A percentile compares a stretch with the other conserved stretches of the same genome.
Evolutionary conservation across 148 eudicot genomes (phyloP).

Genomic region (Mesembryanthemum crystallinum): DNA sequence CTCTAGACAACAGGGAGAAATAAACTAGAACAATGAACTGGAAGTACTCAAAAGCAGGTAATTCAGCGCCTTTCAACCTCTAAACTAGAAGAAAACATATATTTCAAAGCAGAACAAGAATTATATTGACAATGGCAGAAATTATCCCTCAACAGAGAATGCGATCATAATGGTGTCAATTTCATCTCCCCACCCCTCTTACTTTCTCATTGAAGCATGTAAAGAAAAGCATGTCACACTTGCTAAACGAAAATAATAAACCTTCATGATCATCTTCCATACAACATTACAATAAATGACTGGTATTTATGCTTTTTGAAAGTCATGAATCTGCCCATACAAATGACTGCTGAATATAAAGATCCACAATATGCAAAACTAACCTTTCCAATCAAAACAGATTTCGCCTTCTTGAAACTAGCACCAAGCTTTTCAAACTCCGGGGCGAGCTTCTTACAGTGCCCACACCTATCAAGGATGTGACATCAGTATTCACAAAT

Average conservation of each 20-base stretch:
- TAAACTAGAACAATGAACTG: neutral
- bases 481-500: slow-evolving; percentile 4
- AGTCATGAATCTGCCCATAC: too few species aligned
- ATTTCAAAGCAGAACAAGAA: too few species aligned
- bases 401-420: slow-evolving; percentile 93
- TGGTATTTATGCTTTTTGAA: neutral
- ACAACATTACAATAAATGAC: neutral
- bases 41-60: neutral
- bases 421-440: slow-evolving; percentile 89
- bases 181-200: too few species aligned
- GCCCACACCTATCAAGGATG: slow-evolving; percentile 74
- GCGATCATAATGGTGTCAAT: too few species aligned
- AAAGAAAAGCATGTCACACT: too few species aligned
- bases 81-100: too few species aligned
- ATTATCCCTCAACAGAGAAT: too few species aligned
- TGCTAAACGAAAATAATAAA: neutral
- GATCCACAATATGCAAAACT: slow-evolving; percentile 12
- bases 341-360: neutral
- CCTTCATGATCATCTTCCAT: neutral
- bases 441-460: slow-evolving; percentile 96
- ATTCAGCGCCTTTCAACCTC: neutral
- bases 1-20: neutral
- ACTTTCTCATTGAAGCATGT: too few species aligned
- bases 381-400: slow-evolving; percentile 92
- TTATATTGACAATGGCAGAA: too few species aligned